Percentiles rank a stretch among this genome's conserved stretches.
phyloP scores from a whole-genome alignment of 2,329 filamentous ascomycete species.

The Fusarium sororula region DNA sequence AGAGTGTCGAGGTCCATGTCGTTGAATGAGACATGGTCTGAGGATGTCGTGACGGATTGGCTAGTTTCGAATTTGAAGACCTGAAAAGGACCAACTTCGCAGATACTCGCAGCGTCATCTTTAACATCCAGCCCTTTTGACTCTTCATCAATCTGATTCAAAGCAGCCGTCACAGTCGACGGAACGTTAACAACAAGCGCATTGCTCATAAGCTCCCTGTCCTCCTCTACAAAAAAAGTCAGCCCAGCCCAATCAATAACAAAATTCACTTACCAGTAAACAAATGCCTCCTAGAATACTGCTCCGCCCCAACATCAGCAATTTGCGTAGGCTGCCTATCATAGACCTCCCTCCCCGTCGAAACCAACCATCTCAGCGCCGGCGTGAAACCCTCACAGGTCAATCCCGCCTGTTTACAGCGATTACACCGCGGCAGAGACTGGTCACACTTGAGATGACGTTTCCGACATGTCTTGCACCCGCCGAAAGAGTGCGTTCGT shows the following conservation, averaged over 20 bases:
- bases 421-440: constrained; percentile 23
- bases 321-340: constrained; percentile 20
- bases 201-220: constrained; percentile 29
- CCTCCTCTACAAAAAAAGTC: constrained; percentile 1
- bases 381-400: constrained; percentile 33
- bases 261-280: constrained; percentile 14
- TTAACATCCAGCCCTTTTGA: constrained; percentile 12
- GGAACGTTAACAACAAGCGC: constrained; percentile 16
- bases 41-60: background rate
- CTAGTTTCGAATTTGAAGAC: constrained; percentile 31
- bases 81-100: constrained; percentile 24
- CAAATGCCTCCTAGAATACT: constrained; percentile 31
- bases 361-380: constrained; percentile 30
- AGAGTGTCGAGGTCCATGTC: constrained; percentile 20
- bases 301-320: constrained; percentile 13
- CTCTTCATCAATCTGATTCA: constrained; percentile 31
- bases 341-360: constrained; percentile 29
- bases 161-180: constrained; percentile 25
- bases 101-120: background rate
- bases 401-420: constrained; percentile 27
- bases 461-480: constrained; percentile 37
- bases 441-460: constrained; percentile 39
- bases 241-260: accelerated
- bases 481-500: constrained; percentile 35
- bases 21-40: constrained; percentile 12